Percentiles rank a stretch among this genome's conserved stretches.
Conservation (phyloP, 768 basidiomycete species). For the Grammothele lineata region DNA sequence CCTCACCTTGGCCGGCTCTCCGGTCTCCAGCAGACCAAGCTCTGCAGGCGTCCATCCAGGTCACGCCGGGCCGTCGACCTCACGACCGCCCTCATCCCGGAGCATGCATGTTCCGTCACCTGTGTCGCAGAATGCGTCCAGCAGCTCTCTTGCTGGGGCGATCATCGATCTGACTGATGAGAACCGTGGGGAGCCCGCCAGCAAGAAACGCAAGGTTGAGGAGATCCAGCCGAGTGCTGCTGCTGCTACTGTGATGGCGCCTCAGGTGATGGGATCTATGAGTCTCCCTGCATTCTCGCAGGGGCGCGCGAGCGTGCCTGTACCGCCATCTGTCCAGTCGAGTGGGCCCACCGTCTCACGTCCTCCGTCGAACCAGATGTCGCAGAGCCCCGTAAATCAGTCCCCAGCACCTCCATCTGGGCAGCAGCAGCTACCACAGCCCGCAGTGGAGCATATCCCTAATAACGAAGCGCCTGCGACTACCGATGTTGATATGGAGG, state of each 20-base stretch:
- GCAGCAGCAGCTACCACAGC: not conserved
- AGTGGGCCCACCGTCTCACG: not conserved
- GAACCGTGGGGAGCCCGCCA: not conserved
- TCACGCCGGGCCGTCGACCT: not conserved
- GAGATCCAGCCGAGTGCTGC: not conserved
- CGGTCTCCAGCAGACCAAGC: conserved; percentile 4
- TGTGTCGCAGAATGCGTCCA: not conserved
- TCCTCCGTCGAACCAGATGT: not conserved
- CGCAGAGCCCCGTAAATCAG: not conserved
- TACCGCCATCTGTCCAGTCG: not conserved
- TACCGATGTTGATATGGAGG: conserved; percentile 22
- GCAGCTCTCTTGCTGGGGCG: conserved; percentile 10
- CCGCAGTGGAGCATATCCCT: not conserved
- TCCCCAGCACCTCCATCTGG: not conserved
- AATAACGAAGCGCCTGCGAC: not conserved
- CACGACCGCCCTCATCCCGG: not conserved
- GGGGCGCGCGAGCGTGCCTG: not conserved
- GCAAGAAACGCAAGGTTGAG: conserved; percentile 6
- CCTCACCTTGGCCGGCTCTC: conserved; percentile 2
- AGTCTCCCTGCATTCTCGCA: not conserved
- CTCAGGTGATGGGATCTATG: not conserved
- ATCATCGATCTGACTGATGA: conserved; percentile 11
- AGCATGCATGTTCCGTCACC: not conserved
- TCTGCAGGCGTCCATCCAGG: too few species aligned
- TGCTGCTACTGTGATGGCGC: not conserved